These are phyloP conservation scores for Aspergillus leporis DNA, from an alignment of 495 filamentous ascomycete genomes.

Conservation along the genomic window DNA sequence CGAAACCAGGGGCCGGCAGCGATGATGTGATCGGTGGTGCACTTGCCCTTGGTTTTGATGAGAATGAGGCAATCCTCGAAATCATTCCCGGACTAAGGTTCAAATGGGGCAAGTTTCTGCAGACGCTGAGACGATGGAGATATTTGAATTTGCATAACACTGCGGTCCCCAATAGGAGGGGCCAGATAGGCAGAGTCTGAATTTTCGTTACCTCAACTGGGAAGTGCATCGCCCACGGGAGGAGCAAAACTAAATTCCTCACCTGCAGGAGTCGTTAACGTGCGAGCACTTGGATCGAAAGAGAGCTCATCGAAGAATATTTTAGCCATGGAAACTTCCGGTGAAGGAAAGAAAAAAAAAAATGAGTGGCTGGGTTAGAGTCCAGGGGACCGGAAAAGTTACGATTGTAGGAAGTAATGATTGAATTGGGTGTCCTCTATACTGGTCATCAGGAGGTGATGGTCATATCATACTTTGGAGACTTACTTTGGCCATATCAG, in stretches of 20 bases:
- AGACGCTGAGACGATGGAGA: conserved; percentile 63
- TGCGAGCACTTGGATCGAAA: conserved; percentile 86
- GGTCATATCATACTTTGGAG: conserved; percentile 76
- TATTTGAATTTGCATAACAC: too few relatives aligned
- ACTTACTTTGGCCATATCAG: conserved; percentile 69
- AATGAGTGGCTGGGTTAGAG: conserved; percentile 59
- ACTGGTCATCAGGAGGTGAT: conserved; percentile 83
- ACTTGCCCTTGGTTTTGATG: conserved; percentile 98
- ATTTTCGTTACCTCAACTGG: conserved; percentile 87
- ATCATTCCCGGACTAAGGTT: conserved; percentile 93
- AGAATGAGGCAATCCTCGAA: conserved; percentile 83
- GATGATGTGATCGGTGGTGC: conserved; percentile 98
- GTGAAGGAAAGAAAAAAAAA: conserved; percentile 19
- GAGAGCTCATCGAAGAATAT: conserved; percentile 13
- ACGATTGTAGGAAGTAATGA: too few relatives aligned
- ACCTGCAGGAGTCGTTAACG: conserved; percentile 91
- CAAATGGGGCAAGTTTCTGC: conserved; percentile 84
- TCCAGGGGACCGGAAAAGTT: conserved; percentile 93
- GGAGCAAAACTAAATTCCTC: conserved; percentile 89
- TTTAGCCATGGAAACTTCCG: conserved; percentile 18
- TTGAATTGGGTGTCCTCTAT: too few relatives aligned
- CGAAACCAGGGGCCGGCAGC: conserved; percentile 87
- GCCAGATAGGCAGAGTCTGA: conserved; percentile 96
- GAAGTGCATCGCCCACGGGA: conserved; percentile 82
- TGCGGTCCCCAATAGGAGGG: conserved; percentile 60